Conservation (phyloP, 345 rosid species). For the Euclidium syriacum region DNA sequence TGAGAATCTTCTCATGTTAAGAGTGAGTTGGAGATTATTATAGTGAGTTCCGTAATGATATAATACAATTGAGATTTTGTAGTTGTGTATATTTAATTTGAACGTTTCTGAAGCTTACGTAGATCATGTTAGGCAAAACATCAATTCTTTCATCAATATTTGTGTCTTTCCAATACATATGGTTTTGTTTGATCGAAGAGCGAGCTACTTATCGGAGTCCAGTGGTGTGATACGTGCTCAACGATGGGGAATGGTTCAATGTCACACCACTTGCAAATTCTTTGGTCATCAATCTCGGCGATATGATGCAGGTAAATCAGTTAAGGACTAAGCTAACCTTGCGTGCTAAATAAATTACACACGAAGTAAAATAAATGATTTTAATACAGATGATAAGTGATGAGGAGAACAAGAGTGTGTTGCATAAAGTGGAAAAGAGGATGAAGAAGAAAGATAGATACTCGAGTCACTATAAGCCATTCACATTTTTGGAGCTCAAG, state of each 20-base stretch:
- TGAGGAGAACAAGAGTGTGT: slow-evolving; percentile 47
- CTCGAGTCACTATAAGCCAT: slow-evolving; percentile 61
- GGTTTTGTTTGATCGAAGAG: no score
- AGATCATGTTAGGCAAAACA: no score
- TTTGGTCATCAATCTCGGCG: slow-evolving; percentile 54
- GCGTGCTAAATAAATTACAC: background rate
- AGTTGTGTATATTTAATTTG: no score
- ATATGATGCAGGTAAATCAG: slow-evolving; percentile 62
- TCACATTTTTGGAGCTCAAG: slow-evolving; percentile 64
- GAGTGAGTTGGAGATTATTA: no score
- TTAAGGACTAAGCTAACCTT: background rate
- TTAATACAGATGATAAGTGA: slow-evolving; percentile 53
- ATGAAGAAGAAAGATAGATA: slow-evolving; percentile 39
- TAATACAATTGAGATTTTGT: no score
- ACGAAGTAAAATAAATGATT: background rate
- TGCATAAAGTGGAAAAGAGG: slow-evolving; percentile 46
- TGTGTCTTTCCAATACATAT: no score
- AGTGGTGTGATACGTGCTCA: slow-evolving; percentile 47
- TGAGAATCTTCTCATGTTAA: no score
- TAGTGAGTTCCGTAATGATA: no score
- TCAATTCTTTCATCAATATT: no score
- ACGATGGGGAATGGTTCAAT: slow-evolving; percentile 46
- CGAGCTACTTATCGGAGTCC: slow-evolving; percentile 37
- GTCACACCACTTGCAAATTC: slow-evolving; percentile 40
- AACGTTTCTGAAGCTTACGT: no score